Evolutionary conservation across 169 alveolate genomes (phyloP).

Genomic region (Plasmodium adleri): DNA sequence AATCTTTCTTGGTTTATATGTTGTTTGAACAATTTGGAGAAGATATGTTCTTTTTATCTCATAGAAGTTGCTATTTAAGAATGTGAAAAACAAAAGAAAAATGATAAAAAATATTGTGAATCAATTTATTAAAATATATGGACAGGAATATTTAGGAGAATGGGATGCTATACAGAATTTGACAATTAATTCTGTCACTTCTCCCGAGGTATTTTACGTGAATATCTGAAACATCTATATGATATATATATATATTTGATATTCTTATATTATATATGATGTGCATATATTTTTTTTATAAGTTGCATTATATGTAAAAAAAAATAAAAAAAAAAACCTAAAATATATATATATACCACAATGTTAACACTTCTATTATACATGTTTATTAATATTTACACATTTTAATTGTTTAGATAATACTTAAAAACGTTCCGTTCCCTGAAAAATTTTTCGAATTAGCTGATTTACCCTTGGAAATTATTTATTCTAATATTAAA

Average conservation of each 20-base stretch:
- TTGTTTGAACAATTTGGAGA: too few species aligned
- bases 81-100: conserved; percentile 17
- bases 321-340: not conserved
- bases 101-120: conserved; percentile 81
- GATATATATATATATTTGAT: not conserved
- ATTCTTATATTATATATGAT: not conserved
- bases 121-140: conserved; percentile 82
- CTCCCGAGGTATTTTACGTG: conserved; percentile 78
- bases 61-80: not conserved
- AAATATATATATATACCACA: not conserved
- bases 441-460: conserved; percentile 87
- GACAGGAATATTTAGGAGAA: conserved; percentile 84
- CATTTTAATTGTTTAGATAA: conserved; percentile 44
- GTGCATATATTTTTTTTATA: not conserved
- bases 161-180: conserved; percentile 85
- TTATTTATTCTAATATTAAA: conserved; percentile 85
- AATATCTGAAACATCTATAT: not conserved
- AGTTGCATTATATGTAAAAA: not conserved
- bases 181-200: conserved; percentile 82
- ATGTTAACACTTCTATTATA: not conserved
- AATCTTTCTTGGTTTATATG: too few species aligned
- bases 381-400: not conserved
- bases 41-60: not conserved
- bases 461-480: conserved; percentile 87
- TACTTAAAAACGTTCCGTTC: conserved; percentile 85